Evolutionary conservation across 768 basidiomycete genomes (phyloP), one percentile per base, ranked within the genome.

Genomic region (Infundibulicybe gibba): DNA sequence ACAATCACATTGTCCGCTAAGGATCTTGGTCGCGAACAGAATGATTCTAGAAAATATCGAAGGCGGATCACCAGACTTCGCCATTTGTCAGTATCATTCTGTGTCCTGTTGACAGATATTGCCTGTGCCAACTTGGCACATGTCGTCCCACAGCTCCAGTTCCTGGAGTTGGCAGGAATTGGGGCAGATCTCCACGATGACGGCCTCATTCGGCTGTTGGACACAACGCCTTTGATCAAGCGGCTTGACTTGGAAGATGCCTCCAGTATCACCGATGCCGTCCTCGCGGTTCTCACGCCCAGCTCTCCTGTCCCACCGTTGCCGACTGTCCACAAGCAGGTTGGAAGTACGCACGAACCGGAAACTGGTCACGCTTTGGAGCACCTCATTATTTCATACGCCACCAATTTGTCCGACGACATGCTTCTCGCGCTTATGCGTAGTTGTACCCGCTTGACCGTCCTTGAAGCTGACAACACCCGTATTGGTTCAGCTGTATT

Each of bases 191-290:
- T 94, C 50, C 79, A 75, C 51, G 82, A 90, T 50, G 79, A 77
- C 2, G 92, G 91, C n/a, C 66, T 97, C 6, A 67, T 90, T 14
- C 72, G 74, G 37, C 72, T 97, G 16, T 66, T 97, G 32, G 66
- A 65, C 39, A 85, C 85, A 12, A 85, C 83, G 2, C 87, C 87
- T 1, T 62, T 72, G 50, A 81, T 97, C 40, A 75, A 82, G 45
- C 80, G 79, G 39, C 66, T 95, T 34, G 94, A 97, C 61, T 68
- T 97, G n/a, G 94, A 95, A 59, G 88, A 91, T 53, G 90, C 90
- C 5, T 62, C 65, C 11, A 77, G 83, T 14, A 79, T 94, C 44
- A 85, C 80, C 1, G 91, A 95, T 61, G 66, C 71, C 2, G 75
- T 93, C n/a, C 61, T 95, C 19, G 67, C 70, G 15, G 69, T 71